These are phyloP conservation scores for Penicillium sp. DNA, from an alignment of 2,329 filamentous ascomycete species.

Conservation along the genomic window DNA sequence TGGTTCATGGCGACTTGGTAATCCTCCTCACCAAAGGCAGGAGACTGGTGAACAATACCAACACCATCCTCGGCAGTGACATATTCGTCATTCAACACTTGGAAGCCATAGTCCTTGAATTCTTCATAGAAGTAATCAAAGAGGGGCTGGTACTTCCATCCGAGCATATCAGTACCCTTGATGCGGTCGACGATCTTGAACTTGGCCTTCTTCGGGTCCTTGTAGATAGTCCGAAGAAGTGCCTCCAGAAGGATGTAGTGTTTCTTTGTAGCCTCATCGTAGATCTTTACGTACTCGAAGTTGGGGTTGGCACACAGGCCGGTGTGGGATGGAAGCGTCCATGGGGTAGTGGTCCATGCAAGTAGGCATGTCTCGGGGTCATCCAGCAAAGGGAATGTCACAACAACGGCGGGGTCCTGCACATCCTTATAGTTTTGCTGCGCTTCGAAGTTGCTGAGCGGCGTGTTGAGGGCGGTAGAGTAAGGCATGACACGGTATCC, in stretches of 20 bases:
- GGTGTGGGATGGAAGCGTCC: slow-evolving; percentile 81
- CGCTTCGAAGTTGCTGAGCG: slow-evolving; percentile 89
- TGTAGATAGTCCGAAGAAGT: slow-evolving; percentile 78
- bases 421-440: slow-evolving; percentile 94
- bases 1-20: slow-evolving; percentile 75
- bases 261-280: slow-evolving; percentile 76
- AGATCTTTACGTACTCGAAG: slow-evolving; percentile 83
- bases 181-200: slow-evolving; percentile 78
- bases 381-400: slow-evolving; percentile 78
- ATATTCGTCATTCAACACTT: slow-evolving; percentile 77
- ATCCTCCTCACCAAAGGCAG: slow-evolving; percentile 94
- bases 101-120: slow-evolving; percentile 81
- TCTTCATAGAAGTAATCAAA: slow-evolving; percentile 89
- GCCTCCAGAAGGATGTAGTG: slow-evolving; percentile 83
- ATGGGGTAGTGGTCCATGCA: slow-evolving; percentile 86
- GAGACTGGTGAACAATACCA: slow-evolving; percentile 89
- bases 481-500: slow-evolving; percentile 94
- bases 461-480: slow-evolving; percentile 83
- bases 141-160: slow-evolving; percentile 83
- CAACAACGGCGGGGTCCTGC: slow-evolving; percentile 83
- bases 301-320: slow-evolving; percentile 74
- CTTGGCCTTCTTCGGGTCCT: slow-evolving; percentile 93
- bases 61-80: slow-evolving; percentile 88
- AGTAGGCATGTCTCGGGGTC: slow-evolving; percentile 73
- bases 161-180: slow-evolving; percentile 78